phyloP scores from a whole-genome alignment of 305 asterid species.

The Lippia alba region DNA sequence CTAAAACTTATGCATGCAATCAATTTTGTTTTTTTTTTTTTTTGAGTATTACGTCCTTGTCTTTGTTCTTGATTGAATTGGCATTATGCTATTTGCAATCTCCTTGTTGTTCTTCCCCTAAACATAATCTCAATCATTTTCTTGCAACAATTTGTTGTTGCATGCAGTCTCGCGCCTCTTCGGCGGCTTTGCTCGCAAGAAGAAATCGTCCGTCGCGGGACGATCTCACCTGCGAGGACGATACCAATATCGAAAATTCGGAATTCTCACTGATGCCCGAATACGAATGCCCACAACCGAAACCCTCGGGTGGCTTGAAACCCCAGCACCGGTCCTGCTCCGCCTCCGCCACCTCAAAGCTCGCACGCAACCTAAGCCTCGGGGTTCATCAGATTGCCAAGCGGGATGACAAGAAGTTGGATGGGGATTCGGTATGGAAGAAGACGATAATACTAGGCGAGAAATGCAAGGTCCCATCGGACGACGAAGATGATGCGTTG shows the following conservation, averaged over 20 bases:
- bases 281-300: not conserved
- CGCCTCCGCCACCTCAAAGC: constrained; percentile 8
- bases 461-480: constrained; percentile 37
- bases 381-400: constrained; percentile 12
- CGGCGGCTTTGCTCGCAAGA: constrained; percentile 31
- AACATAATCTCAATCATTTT: too few relatives aligned
- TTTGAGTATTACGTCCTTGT: too few relatives aligned
- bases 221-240: not conserved
- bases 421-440: constrained; percentile 44
- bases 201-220: not conserved
- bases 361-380: constrained; percentile 29
- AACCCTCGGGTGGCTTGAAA: not conserved
- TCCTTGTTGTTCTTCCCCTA: too few relatives aligned
- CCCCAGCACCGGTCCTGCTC: constrained; percentile 4
- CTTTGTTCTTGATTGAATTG: too few relatives aligned
- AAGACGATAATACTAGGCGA: constrained; percentile 45
- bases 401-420: constrained; percentile 16
- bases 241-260: not conserved
- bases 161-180: constrained; percentile 40
- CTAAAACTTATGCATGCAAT: too few relatives aligned
- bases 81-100: too few relatives aligned
- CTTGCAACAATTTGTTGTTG: not conserved
- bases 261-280: not conserved
- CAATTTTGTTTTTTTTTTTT: too few relatives aligned
- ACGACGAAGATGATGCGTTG: constrained; percentile 29